Evolutionary conservation across 768 basidiomycete genomes (phyloP).

Genomic region (Boletus rex-veris): DNA sequence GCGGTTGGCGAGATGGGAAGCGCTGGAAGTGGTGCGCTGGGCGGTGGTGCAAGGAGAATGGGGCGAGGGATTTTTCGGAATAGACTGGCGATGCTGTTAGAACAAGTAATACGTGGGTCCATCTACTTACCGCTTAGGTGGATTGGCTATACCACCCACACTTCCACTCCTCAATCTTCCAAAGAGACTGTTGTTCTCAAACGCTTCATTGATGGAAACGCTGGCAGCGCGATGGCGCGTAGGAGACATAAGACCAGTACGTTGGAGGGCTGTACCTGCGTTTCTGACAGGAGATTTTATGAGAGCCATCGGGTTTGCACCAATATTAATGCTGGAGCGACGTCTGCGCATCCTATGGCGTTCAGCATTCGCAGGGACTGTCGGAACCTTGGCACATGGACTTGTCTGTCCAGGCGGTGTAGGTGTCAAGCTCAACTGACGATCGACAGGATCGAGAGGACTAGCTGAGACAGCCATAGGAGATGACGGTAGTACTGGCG

Average conservation of each 20-base stretch:
- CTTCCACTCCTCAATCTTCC: slow-evolving; percentile 60
- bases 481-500: slow-evolving; percentile 27
- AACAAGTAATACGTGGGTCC: neutral
- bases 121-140: slow-evolving; percentile 32
- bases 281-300: slow-evolving; percentile 57
- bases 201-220: slow-evolving; percentile 33
- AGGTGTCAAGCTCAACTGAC: slow-evolving; percentile 36
- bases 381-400: slow-evolving; percentile 24
- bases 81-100: slow-evolving; percentile 28
- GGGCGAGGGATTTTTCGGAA: slow-evolving; percentile 38
- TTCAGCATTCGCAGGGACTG: slow-evolving; percentile 18
- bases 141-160: slow-evolving; percentile 28
- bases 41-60: slow-evolving; percentile 26
- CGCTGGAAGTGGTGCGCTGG: slow-evolving; percentile 29
- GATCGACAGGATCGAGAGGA: slow-evolving; percentile 34
- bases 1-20: slow-evolving; percentile 23
- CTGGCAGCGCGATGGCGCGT: slow-evolving; percentile 48
- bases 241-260: slow-evolving; percentile 38
- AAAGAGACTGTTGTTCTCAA: slow-evolving; percentile 41
- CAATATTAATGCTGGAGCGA: slow-evolving; percentile 59
- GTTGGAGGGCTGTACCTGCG: slow-evolving; percentile 49
- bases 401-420: slow-evolving; percentile 27
- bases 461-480: slow-evolving; percentile 16
- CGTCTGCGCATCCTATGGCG: slow-evolving; percentile 54
- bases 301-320: slow-evolving; percentile 49